Conservation (phyloP, 2,329 filamentous ascomycete genomes). For the Fusarium napiforme region DNA sequence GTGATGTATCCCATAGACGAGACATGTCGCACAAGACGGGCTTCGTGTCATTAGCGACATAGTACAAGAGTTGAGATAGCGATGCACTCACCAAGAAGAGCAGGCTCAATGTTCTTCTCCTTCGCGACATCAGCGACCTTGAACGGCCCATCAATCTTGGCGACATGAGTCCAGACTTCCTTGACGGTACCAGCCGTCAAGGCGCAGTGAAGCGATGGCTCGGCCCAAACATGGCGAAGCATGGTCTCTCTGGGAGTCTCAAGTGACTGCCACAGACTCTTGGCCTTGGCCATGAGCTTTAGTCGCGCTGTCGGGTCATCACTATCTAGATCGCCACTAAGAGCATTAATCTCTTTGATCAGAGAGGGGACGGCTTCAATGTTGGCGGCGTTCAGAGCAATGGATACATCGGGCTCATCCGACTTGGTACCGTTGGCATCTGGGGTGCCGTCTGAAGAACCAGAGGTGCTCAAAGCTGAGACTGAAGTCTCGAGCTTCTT, state of each 20-base stretch:
- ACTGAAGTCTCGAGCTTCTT: not conserved
- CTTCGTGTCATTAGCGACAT: not conserved
- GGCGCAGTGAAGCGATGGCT: conserved; percentile 45
- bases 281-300: conserved; percentile 49
- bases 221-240: conserved; percentile 58
- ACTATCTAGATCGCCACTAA: not conserved
- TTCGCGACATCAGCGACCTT: conserved; percentile 48
- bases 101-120: conserved; percentile 10
- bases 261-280: conserved; percentile 48
- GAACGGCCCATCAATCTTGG: conserved; percentile 46
- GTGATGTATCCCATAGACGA: conserved; percentile 54
- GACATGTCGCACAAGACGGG: conserved; percentile 52
- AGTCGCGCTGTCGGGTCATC: conserved; percentile 40
- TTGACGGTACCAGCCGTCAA: conserved; percentile 49
- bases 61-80: accelerated
- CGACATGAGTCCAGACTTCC: conserved; percentile 52
- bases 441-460: not conserved
- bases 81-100: conserved; percentile 4
- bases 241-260: conserved; percentile 62
- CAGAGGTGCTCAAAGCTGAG: not conserved
- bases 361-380: conserved; percentile 19
- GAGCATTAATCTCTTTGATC: conserved; percentile 18
- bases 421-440: not conserved
- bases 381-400: conserved; percentile 27
- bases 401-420: conserved; percentile 8